These are phyloP conservation scores for Paraurostyla sp. DNA, from an alignment of 73 alveolate species.

Conservation along the genomic window DNA sequence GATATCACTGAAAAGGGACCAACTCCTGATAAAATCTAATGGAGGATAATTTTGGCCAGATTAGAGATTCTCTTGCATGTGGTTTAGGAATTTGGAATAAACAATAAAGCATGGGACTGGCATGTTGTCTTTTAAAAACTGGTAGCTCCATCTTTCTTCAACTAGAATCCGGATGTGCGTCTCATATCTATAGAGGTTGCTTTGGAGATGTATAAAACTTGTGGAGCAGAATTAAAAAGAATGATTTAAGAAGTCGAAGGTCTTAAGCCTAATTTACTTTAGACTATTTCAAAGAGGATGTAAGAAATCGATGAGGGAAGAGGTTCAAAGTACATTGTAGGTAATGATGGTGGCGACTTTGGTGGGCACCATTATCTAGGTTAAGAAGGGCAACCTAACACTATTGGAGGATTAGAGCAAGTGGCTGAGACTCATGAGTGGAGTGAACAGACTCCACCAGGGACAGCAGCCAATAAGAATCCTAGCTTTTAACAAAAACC, in stretches of 20 bases:
- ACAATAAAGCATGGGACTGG: slow-evolving; percentile 94
- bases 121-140: slow-evolving; percentile 85
- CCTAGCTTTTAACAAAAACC: neutral
- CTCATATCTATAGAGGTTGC: slow-evolving; percentile 88
- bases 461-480: slow-evolving; percentile 5
- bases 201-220: slow-evolving; percentile 87
- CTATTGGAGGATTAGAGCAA: slow-evolving; percentile 14
- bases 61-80: slow-evolving; percentile 90
- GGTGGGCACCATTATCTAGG: neutral
- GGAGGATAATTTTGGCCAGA: slow-evolving; percentile 94
- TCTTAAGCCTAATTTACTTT: slow-evolving; percentile 80
- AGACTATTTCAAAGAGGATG: slow-evolving; percentile 60
- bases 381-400: neutral
- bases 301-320: slow-evolving; percentile 42
- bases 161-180: slow-evolving; percentile 94
- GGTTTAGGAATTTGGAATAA: slow-evolving; percentile 93
- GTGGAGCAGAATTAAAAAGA: slow-evolving; percentile 88
- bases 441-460: slow-evolving; percentile 69
- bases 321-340: slow-evolving; percentile 24
- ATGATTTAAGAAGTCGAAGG: slow-evolving; percentile 76
- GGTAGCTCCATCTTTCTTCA: slow-evolving; percentile 92
- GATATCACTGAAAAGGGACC: slow-evolving; percentile 94
- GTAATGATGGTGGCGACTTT: neutral
- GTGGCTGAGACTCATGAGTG: slow-evolving; percentile 63
- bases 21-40: slow-evolving; percentile 95